phyloP scores from a whole-genome alignment of 306 rosid genomes.

The Malus orientalis region DNA sequence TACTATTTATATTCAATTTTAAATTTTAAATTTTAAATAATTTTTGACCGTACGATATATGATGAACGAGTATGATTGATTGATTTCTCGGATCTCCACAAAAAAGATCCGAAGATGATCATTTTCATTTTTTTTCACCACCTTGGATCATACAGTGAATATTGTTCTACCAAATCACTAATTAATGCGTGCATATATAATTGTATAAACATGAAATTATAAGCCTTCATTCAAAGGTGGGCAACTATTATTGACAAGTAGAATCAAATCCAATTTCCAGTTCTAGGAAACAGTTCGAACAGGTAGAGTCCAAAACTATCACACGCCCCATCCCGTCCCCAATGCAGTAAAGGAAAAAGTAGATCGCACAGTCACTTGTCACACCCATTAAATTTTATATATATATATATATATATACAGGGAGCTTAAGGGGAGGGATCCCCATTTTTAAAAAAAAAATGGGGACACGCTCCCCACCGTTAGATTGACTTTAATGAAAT shows the following conservation, averaged over 20 bases:
- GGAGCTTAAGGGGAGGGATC: no score
- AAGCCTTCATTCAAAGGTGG: constrained; percentile 11
- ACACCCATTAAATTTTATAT: background rate
- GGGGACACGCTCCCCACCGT: no score
- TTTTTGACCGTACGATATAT: rapidly evolving
- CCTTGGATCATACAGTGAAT: background rate
- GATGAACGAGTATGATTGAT: no score
- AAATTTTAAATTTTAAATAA: no score
- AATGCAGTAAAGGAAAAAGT: background rate
- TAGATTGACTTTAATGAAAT: no score
- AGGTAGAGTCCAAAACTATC: constrained; percentile 21
- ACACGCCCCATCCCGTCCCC: constrained; percentile 4
- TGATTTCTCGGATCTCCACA: rapidly evolving
- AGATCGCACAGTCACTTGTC: constrained; percentile 9
- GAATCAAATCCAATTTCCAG: constrained; percentile 3
- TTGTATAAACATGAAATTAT: background rate
- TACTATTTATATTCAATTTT: no score
- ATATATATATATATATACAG: no score
- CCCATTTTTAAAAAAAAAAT: no score
- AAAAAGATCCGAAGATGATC: rapidly evolving
- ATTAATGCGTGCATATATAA: background rate
- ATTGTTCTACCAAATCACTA: background rate
- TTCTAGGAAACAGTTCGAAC: constrained; percentile 3
- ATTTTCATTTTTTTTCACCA: no score
- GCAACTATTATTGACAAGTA: constrained; percentile 2